phyloP scores from a whole-genome alignment of 371 early-diverging fungal species.

The Mortierella sp. region DNA sequence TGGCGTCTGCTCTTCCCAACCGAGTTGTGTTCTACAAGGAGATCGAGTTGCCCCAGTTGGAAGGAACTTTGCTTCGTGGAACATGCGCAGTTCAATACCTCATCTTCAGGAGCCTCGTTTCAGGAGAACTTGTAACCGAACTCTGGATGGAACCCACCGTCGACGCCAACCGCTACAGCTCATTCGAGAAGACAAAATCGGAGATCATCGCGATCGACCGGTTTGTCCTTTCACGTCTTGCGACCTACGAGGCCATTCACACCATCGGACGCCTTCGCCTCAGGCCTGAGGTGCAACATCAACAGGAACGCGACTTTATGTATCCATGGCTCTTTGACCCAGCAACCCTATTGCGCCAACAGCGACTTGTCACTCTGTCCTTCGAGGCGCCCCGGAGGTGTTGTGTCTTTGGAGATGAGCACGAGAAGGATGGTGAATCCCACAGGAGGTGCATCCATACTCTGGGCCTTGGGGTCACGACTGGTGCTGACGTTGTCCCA shows the following conservation, averaged over 20 bases:
- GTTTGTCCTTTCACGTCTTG: slow-evolving; percentile 68
- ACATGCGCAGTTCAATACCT: slow-evolving; percentile 73
- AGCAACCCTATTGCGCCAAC: slow-evolving; percentile 51
- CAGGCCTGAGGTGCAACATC: slow-evolving; percentile 35
- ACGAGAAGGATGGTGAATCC: not conserved
- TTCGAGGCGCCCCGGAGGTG: slow-evolving; percentile 35
- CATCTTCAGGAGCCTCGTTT: slow-evolving; percentile 66
- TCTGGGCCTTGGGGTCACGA: slow-evolving; percentile 22
- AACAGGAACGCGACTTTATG: slow-evolving; percentile 38
- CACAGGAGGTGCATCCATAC: slow-evolving; percentile 41
- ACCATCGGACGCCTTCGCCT: slow-evolving; percentile 62
- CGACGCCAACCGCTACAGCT: slow-evolving; percentile 33
- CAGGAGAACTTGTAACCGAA: slow-evolving; percentile 72
- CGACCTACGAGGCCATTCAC: slow-evolving; percentile 81
- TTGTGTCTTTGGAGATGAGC: not conserved
- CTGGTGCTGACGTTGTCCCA: slow-evolving; percentile 4
- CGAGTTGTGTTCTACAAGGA: slow-evolving; percentile 78
- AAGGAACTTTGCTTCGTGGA: slow-evolving; percentile 33
- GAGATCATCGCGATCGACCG: slow-evolving; percentile 69
- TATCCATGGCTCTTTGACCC: slow-evolving; percentile 58
- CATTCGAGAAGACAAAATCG: slow-evolving; percentile 60
- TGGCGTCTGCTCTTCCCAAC: slow-evolving; percentile 64
- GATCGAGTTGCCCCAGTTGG: slow-evolving; percentile 32
- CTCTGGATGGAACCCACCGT: slow-evolving; percentile 81
- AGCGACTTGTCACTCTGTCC: slow-evolving; percentile 48